Evolutionary conservation across 2,329 filamentous ascomycete genomes (phyloP), one percentile per base, ranked within the genome.

Genomic region (Lasiodiplodia gonubiensis): DNA sequence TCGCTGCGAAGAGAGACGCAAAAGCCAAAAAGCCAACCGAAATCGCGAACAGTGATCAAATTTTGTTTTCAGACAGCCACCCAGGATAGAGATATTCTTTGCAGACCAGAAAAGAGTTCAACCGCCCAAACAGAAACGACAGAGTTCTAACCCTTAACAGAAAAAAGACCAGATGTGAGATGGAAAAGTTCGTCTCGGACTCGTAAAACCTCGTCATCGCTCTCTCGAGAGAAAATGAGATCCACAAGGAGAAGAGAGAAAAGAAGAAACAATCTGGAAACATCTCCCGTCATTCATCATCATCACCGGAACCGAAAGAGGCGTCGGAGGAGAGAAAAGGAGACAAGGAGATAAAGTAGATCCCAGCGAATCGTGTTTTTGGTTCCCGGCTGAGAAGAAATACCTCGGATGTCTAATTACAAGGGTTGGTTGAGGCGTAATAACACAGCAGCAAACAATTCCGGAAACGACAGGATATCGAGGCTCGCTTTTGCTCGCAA

Each of bases 331-430:
- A 35, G 55, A 48, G 30, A 51, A 63, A 63, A 46, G 59, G 42
- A 48, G 42, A 63, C 21, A 27, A 63, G 21, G 39, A 42, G 59
- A 63, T 48, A 51, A 23, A n/a, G 46, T 27, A 30, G 37, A 49
- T 66, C 64, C 64, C 64, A 66, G 64, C 64, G 49, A 66, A 49
- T 57, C 64, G 52, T 66, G 59, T 66, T 65, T 64, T 65, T 66
- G 49, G 52, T 66, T 66, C 64, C 64, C 64, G 21, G 52, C 64
- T 66, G 64, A 57, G 52, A 66, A 66, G 52, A 54, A 57, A 66
- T 66, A 66, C 64, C 64, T 66, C 64, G 64, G 57, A 55, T 66
- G 64, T 66, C 64, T 66, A 66, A 66, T 66, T 66, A 66, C 64
- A 66, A 66, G 64, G 52, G 64, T 63, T 39, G 53, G 51, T 57